Evolutionary conservation across 2,329 filamentous ascomycete species (phyloP), one percentile per base, ranked within the genome.

Genomic region (Paecilomyces fulvus): DNA sequence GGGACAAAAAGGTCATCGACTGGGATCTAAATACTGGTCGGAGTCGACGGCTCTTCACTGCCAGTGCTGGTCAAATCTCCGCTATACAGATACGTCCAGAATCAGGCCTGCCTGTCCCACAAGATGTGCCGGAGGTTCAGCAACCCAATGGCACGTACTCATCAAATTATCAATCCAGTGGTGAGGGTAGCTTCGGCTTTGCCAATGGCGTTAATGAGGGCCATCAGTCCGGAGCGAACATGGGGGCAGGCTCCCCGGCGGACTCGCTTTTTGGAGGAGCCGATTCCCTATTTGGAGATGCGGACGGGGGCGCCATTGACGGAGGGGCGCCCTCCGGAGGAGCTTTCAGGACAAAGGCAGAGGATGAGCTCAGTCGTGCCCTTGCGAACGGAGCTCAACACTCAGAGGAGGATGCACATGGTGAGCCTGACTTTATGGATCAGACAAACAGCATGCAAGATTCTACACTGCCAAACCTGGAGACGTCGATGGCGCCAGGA

Each of bases 1-100:
- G 94, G 94, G 94, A 99, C 72, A 97, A 96, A 75, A 88, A 83
- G 17, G 86, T 97, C 0, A 83, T 91, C 54, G 92, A 97, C 69
- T 99, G 94, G 94, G 94, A 97, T 70, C 73, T 99, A 25, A 90
- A 97, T 65, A 94, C 84, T 1, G 94, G 94, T 0, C 80, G 88
- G 64, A 80, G 88, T 6, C 86, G 85, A 61, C 83, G 92, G 10
- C 81, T 82, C 3, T 99, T 94, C 66, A 85, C 87, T 51, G 87
- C 88, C 1, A 89, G 81, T 54, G 89, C 86, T 12, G 80, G 88
- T 5, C 94, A 99, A 68, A 91, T 97, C 58, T 94, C 90, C 1
- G 85, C 90, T 1, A 85, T 99, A 46, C 92, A 97, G 72, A 82
- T 90, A 56, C 83, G 94, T 2, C 92, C 94, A 1, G 79, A 87